A percentile compares a stretch with the other conserved stretches of the same genome.
Evolutionary conservation across 192 early-diverging fungal genomes (phyloP).

Genomic region (Rhizophagus clarus): DNA sequence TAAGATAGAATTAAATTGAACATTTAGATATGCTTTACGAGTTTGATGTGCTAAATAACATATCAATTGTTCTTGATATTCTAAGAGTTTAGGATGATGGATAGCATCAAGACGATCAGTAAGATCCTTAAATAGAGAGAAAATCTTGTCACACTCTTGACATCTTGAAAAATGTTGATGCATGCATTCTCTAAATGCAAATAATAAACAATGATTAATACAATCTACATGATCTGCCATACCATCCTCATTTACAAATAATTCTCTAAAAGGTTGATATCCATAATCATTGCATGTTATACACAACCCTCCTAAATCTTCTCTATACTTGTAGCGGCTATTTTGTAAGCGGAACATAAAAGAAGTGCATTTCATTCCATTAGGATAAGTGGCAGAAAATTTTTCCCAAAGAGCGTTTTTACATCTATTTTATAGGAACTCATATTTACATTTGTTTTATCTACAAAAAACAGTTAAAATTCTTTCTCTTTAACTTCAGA

Average conservation of each 20-base stretch:
- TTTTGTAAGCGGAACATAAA: background rate
- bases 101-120: background rate
- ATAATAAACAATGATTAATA: constrained; percentile 9
- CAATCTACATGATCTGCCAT: background rate
- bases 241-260: background rate
- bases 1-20: background rate
- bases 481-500: background rate
- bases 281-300: background rate
- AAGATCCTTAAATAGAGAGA: background rate
- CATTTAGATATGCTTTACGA: background rate
- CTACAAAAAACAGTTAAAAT: background rate
- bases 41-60: background rate
- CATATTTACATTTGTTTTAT: background rate
- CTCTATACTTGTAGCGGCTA: background rate
- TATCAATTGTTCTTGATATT: constrained; percentile 3
- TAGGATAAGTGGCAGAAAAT: background rate
- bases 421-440: background rate
- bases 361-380: constrained; percentile 2
- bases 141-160: background rate
- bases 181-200: background rate
- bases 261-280: background rate
- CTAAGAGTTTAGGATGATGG: background rate
- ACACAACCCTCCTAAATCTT: background rate
- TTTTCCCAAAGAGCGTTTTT: background rate
- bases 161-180: background rate